Conservation (phyloP, 441 rosid species). For the Hura crepitans region DNA sequence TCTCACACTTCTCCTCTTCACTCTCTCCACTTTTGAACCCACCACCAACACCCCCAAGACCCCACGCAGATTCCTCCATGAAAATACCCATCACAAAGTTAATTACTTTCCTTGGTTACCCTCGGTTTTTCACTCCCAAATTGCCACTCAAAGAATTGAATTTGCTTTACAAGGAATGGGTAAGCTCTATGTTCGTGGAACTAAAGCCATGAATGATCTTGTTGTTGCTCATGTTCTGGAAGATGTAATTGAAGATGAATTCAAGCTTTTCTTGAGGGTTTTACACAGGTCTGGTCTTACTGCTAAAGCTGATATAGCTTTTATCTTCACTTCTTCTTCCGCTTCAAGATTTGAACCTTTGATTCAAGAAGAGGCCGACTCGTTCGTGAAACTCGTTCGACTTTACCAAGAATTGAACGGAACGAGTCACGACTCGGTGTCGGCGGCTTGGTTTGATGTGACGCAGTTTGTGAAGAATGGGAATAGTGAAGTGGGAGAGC, state of each 20-base stretch:
- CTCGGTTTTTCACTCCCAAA: neutral
- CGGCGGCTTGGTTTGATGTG: constrained; percentile 41
- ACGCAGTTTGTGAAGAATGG: constrained; percentile 44
- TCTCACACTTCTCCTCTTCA: constrained; percentile 67
- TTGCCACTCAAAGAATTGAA: neutral
- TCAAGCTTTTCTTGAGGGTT: constrained; percentile 56
- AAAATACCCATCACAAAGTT: constrained; percentile 6
- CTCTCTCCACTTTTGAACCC: constrained; percentile 89
- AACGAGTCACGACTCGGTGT: constrained; percentile 27
- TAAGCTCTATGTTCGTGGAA: constrained; percentile 60
- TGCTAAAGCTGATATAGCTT: constrained; percentile 53
- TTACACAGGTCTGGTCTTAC: constrained; percentile 61
- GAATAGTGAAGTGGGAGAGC: constrained; percentile 45
- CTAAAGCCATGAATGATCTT: constrained; percentile 60
- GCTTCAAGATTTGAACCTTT: constrained; percentile 32
- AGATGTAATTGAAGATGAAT: constrained; percentile 42
- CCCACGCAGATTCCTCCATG: constrained; percentile 40
- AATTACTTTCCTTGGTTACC: constrained; percentile 19
- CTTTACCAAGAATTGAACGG: constrained; percentile 23
- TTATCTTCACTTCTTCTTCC: constrained; percentile 43
- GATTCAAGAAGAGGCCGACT: constrained; percentile 59
- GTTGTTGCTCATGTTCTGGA: constrained; percentile 58
- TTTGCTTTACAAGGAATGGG: constrained; percentile 89
- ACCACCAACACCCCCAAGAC: constrained; percentile 24
- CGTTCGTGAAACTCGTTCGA: constrained; percentile 52